Conservation (phyloP, 495 filamentous ascomycete species). For the Penicillium flavigenum region DNA sequence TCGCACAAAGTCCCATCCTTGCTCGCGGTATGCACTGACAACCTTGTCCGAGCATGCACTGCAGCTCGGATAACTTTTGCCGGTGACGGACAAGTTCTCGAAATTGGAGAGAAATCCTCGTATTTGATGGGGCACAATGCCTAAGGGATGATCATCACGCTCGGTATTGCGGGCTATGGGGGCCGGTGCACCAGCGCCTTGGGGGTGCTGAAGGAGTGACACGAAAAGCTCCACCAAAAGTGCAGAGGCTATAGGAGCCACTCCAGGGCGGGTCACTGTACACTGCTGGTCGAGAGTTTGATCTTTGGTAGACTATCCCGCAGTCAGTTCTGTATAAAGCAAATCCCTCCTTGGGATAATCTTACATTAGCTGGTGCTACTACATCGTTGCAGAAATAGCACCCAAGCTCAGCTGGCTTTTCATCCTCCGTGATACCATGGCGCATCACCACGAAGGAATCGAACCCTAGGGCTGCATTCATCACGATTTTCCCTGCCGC, state of each 20-base stretch:
- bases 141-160: slow-evolving; percentile 72
- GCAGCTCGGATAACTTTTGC: slow-evolving; percentile 83
- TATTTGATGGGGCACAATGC: slow-evolving; percentile 87
- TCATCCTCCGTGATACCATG: slow-evolving; percentile 63
- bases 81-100: slow-evolving; percentile 77
- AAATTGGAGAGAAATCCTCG: slow-evolving; percentile 87
- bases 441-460: slow-evolving; percentile 95
- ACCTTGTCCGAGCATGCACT: slow-evolving; percentile 85
- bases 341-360: slow-evolving; percentile 13
- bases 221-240: slow-evolving; percentile 88
- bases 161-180: slow-evolving; percentile 54
- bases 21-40: slow-evolving; percentile 63
- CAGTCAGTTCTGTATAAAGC: slow-evolving; percentile 39
- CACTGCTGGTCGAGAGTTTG: slow-evolving; percentile 97
- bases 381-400: slow-evolving; percentile 98
- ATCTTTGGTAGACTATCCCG: slow-evolving; percentile 78
- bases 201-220: slow-evolving; percentile 82
- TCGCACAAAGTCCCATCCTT: slow-evolving; percentile 88
- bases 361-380: slow-evolving; percentile 92
- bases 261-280: slow-evolving; percentile 91
- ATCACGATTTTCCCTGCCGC: slow-evolving; percentile 89
- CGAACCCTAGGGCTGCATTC: slow-evolving; percentile 94
- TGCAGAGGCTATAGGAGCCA: slow-evolving; percentile 88
- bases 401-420: slow-evolving; percentile 65
- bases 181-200: slow-evolving; percentile 59